Evolutionary conservation across 2,329 filamentous ascomycete species (phyloP), one percentile per base, ranked within the genome.

Genomic region (Trichoderma aggressivum): DNA sequence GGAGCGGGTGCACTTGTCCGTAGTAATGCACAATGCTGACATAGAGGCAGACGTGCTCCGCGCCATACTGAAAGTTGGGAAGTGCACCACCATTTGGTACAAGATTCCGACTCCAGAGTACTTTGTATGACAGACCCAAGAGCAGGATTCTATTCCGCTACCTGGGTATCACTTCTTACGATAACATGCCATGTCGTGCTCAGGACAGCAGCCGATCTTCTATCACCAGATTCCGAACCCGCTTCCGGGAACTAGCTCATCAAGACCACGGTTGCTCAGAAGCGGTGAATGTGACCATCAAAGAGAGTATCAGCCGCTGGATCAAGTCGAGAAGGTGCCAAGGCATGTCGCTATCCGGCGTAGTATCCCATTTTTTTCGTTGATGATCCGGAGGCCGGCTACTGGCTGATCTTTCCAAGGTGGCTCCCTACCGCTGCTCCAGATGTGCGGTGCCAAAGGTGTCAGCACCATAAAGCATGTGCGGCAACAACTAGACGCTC

Each of bases 371-470:
- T 16, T 7, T 34, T n/a, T 28, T 32, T 50, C n/a, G 55, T 60
- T 56, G 65, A 60, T 50, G 65, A 68, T 68, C 65, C 65, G 65
- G 65, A 68, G 55, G 24, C 56, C 55, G 65, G 65, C 65, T 60
- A 60, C 55, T 60, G 39, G 65, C 65, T 68, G 36, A 60, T 60
- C 65, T 43, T 68, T 56, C 34, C 32, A 30, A 60, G 26, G 55
- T 50, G 18, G 39, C 55, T 53, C 55, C 39, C 28, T 34, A 50
- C 28, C 26, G 50, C 64, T 36, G 24, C 56, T 50, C 39, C 39
- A 60, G 56, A 50, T 56, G 28, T 28, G 56, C 28, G 39, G 65
- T 26, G 39, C 55, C 10, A 59, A 60, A 32, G 28, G 11, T 34
- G 65, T 68, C 36, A 60, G 56, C 65, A 47, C 65, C 63, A 50